These are phyloP conservation scores for Gonapodya sp. DNA, from an alignment of 192 early-diverging fungal genomes.

Conservation along the genomic window DNA sequence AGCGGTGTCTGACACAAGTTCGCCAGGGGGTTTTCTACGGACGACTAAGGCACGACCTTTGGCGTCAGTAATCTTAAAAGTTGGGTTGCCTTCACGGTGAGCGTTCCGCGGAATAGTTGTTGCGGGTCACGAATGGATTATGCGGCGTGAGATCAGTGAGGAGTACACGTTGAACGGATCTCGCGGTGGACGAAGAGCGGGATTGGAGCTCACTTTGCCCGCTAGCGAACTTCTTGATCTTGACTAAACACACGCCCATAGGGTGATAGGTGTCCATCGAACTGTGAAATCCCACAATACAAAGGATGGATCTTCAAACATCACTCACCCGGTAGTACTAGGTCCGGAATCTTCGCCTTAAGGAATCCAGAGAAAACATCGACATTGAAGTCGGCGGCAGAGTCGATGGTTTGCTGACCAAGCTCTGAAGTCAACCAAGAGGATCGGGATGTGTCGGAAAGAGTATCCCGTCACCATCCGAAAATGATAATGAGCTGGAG, in stretches of 20 bases:
- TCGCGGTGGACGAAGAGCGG: neutral
- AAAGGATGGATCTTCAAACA: neutral
- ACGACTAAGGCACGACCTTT: neutral
- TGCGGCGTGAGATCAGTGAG: too few species aligned
- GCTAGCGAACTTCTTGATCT: neutral
- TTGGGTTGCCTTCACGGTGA: neutral
- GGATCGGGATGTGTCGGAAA: too few species aligned
- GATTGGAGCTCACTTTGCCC: neutral
- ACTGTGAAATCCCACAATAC: neutral
- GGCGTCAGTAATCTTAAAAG: neutral
- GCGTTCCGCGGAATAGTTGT: neutral
- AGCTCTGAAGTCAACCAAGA: too few species aligned
- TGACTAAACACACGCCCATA: neutral
- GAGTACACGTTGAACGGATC: too few species aligned
- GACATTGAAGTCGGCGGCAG: neutral
- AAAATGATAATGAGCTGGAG: too few species aligned
- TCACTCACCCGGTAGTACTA: neutral
- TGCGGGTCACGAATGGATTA: too few species aligned
- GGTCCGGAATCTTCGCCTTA: neutral
- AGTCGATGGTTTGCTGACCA: neutral
- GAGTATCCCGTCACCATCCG: too few species aligned
- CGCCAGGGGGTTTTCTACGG: slow-evolving; percentile 1
- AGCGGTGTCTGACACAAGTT: neutral
- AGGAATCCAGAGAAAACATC: neutral
- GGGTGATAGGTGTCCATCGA: too few species aligned